These are phyloP conservation scores for Apium graveolens DNA, from an alignment of 129 eudicot genomes.

Conservation along the genomic window DNA sequence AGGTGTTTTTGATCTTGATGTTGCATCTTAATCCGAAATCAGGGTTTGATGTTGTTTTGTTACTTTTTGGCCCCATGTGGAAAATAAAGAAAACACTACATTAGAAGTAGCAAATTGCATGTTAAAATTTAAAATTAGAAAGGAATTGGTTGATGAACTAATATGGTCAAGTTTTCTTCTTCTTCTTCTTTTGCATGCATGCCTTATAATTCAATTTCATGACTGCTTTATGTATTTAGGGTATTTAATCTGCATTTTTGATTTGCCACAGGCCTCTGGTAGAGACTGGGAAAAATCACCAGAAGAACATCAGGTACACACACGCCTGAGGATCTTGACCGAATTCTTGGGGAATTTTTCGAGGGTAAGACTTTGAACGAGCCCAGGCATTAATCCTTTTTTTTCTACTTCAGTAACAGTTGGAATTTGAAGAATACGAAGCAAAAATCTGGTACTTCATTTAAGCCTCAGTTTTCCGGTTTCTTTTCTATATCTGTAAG, in stretches of 20 bases:
- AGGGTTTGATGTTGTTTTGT: not conserved
- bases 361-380: constrained; percentile 85
- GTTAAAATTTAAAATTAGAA: not conserved
- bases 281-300: constrained; percentile 88
- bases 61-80: not conserved
- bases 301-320: constrained; percentile 86
- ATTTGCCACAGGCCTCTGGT: constrained; percentile 64
- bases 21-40: not conserved
- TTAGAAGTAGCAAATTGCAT: not conserved
- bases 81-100: not conserved
- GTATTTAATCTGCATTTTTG: too few relatives aligned
- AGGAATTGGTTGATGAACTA: not conserved
- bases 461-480: not conserved
- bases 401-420: not conserved
- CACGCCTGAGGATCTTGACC: constrained; percentile 89
- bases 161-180: not conserved
- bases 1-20: not conserved
- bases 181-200: not conserved
- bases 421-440: not conserved
- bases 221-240: not conserved
- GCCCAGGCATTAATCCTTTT: constrained; percentile 48
- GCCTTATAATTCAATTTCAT: too few relatives aligned
- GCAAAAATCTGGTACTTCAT: not conserved
- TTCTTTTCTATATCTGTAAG: too few relatives aligned
- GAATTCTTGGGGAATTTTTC: constrained; percentile 90